Evolutionary conservation across 768 basidiomycete genomes (phyloP).

Genomic region (Mycena belliarum): DNA sequence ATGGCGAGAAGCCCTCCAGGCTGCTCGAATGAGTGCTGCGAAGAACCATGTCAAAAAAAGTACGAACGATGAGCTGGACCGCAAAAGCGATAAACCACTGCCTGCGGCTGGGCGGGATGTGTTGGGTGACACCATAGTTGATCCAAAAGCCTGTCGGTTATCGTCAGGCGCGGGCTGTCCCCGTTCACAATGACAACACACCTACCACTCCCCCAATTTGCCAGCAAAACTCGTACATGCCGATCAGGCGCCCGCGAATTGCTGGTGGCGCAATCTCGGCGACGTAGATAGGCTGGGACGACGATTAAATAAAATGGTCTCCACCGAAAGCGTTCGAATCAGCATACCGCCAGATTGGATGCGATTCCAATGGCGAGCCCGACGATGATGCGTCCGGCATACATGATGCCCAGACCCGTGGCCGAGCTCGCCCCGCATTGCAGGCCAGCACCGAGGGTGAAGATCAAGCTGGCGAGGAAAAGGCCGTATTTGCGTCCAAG

Average conservation of each 20-base stretch:
- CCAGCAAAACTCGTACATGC: constrained; percentile 50
- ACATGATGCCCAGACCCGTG: constrained; percentile 39
- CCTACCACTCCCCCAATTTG: constrained; percentile 49
- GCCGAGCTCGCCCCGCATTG: constrained; percentile 35
- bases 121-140: constrained; percentile 36
- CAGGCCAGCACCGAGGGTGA: constrained; percentile 40
- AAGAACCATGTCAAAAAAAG: constrained; percentile 1
- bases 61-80: constrained; percentile 40
- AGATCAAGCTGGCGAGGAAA: constrained; percentile 34
- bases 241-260: constrained; percentile 49
- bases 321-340: background rate
- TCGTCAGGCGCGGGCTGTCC: background rate
- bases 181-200: constrained; percentile 10
- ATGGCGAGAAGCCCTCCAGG: constrained; percentile 36
- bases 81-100: constrained; percentile 42
- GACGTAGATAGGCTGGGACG: constrained; percentile 38
- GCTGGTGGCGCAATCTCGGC: constrained; percentile 47
- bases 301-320: background rate
- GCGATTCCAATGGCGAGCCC: constrained; percentile 43
- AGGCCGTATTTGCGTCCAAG: constrained; percentile 39
- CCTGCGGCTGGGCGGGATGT: constrained; percentile 29
- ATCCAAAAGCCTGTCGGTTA: constrained; percentile 35
- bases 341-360: constrained; percentile 34
- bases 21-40: constrained; percentile 15
- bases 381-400: constrained; percentile 43